These are phyloP conservation scores for Cercospora janseana DNA, from an alignment of 2,329 filamentous ascomycete species.

Conservation along the genomic window DNA sequence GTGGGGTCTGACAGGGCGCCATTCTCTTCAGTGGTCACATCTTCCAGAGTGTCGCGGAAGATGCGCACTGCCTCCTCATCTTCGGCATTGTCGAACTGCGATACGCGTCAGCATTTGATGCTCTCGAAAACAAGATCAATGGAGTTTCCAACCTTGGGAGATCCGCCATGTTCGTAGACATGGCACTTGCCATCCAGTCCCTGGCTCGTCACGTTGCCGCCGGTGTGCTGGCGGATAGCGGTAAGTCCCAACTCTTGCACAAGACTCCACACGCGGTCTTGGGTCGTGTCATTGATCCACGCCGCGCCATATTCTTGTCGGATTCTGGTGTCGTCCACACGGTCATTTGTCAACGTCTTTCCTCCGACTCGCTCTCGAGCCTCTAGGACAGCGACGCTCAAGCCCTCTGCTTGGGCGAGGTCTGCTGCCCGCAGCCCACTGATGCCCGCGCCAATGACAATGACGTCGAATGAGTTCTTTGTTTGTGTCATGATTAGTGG, in stretches of 20 bases:
- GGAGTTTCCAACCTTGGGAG: neutral
- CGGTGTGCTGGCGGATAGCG: constrained; percentile 49
- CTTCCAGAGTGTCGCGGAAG: neutral
- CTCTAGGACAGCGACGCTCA: constrained; percentile 31
- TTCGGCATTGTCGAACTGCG: neutral
- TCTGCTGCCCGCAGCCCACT: constrained; percentile 30
- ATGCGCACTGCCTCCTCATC: neutral
- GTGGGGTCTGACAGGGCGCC: neutral
- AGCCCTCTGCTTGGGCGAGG: constrained; percentile 25
- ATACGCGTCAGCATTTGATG: neutral
- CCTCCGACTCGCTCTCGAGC: constrained; percentile 34
- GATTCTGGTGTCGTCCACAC: constrained; percentile 45
- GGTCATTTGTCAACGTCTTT: constrained; percentile 47
- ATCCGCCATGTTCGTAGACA: neutral
- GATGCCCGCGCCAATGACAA: constrained; percentile 34
- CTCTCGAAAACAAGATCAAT: neutral
- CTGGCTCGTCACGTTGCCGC: constrained; percentile 35
- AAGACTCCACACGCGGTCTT: constrained; percentile 46
- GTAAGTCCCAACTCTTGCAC: constrained; percentile 44
- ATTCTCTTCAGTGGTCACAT: neutral
- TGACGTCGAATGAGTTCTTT: constrained; percentile 23
- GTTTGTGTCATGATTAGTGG: constrained; percentile 24
- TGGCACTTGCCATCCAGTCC: neutral
- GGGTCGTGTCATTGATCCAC: constrained; percentile 58
- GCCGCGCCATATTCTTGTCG: constrained; percentile 46